These are phyloP conservation scores for Nothophytophthora sp. DNA, from an alignment of 352 stramenopile genomes.

Conservation along the genomic window DNA sequence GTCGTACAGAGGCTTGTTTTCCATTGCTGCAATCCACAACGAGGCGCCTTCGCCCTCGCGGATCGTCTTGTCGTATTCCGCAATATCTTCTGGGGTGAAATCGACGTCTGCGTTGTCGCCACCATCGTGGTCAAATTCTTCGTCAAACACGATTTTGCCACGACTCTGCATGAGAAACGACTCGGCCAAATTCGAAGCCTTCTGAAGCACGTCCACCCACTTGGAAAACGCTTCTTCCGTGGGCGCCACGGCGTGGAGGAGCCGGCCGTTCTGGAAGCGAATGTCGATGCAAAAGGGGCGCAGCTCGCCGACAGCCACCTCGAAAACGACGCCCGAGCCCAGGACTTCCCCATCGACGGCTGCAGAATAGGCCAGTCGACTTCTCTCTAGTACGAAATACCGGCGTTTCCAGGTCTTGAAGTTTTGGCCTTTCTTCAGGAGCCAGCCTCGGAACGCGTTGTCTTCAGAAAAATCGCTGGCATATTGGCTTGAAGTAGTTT, in stretches of 20 bases:
- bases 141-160: slow-evolving; percentile 38
- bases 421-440: slow-evolving; percentile 81
- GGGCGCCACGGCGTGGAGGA: slow-evolving; percentile 64
- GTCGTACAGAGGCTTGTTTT: slow-evolving; percentile 31
- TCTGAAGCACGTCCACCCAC: slow-evolving; percentile 55
- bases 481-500: slow-evolving; percentile 13
- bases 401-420: slow-evolving; percentile 87
- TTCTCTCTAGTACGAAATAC: slow-evolving; percentile 75
- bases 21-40: slow-evolving; percentile 67
- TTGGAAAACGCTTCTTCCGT: slow-evolving; percentile 52
- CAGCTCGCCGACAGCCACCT: slow-evolving; percentile 52
- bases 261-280: slow-evolving; percentile 72
- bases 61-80: slow-evolving; percentile 30
- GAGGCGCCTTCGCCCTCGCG: slow-evolving; percentile 32
- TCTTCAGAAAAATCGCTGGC: slow-evolving; percentile 11
- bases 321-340: slow-evolving; percentile 69
- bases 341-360: slow-evolving; percentile 39
- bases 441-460: slow-evolving; percentile 50
- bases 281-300: slow-evolving; percentile 67
- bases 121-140: slow-evolving; percentile 56
- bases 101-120: slow-evolving; percentile 30
- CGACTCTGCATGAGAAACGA: slow-evolving; percentile 58
- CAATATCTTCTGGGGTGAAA: slow-evolving; percentile 32
- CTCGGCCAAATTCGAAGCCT: slow-evolving; percentile 61
- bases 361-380: slow-evolving; percentile 56